Evolutionary conservation across 345 rosid species (phyloP), one percentile per base, ranked within the genome.

Genomic region (Gossypium stocksii): DNA sequence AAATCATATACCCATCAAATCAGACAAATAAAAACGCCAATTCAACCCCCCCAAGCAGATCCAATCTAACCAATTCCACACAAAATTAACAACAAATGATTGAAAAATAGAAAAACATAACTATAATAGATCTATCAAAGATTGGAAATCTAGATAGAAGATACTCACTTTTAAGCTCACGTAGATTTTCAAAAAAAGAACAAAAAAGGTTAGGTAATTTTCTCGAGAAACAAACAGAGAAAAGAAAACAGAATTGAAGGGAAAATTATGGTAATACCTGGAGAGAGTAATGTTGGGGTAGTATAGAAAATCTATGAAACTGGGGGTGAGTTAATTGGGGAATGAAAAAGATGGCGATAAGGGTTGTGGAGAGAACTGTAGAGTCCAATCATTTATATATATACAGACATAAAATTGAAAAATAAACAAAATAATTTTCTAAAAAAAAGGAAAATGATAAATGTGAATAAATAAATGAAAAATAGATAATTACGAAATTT

Each of bases 331-430:
- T 20, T 46, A 0, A 12, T 13, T 0, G 61, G 27, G 27, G 29
- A 20, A 7, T 2, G 10, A 20, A 9, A 14, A 57, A n/a, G 72
- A 7, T 15, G 20, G 51, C 23, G 75, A 59, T 44, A 23, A 65
- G 11, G 66, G 16, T 23, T 23, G 25, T 22, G 75, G 53, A 61
- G 41, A 58, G 23, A 52, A 53, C 66, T 45, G 53, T 56, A 72
- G 66, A 44, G 20, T 59, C 25, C 58, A 68, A 49, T 68, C 8
- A 68, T 68, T 23, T 68, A 45, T 53, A 52, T 67, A 67, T 59
- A 72, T 16, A 17, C 66, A 15, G 75, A 44, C 22, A 22, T 34
- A 22, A 72, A 59, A 72, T 23, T 23, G 58, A 72, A 59, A 72
- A 59, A 41, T 7, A 15, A n/a, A n/a, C n/a, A n/a, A n/a, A n/a